A percentile compares a stretch with the other conserved stretches of the same genome.
Conservation (phyloP, 371 early-diverging fungal species). For the Rhizopus arrhizus region DNA sequence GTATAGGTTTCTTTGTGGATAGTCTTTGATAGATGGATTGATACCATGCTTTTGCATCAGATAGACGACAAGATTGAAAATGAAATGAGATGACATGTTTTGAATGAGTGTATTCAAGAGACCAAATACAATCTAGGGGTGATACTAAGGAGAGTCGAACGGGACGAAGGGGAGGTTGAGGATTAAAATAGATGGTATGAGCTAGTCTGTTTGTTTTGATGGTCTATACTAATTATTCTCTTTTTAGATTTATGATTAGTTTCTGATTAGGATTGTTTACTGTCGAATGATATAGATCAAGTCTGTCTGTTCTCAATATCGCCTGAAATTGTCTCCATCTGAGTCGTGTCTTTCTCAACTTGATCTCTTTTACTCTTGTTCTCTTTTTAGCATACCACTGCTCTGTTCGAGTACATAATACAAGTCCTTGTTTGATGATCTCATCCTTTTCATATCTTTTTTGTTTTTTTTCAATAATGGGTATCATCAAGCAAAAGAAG, state of each 20-base stretch:
- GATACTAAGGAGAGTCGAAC: constrained; percentile 19
- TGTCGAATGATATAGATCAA: constrained; percentile 28
- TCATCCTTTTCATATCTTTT: background rate
- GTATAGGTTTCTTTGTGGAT: constrained; percentile 27
- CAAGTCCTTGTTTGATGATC: constrained; percentile 15
- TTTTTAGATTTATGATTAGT: background rate
- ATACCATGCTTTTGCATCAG: constrained; percentile 43
- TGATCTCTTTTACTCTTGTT: constrained; percentile 8
- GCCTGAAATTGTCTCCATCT: constrained; percentile 29
- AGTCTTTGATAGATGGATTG: constrained; percentile 35
- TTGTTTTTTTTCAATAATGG: background rate
- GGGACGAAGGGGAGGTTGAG: constrained; percentile 9
- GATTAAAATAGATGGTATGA: constrained; percentile 22
- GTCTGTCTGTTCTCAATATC: constrained; percentile 14
- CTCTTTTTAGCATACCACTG: constrained; percentile 23
- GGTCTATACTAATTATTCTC: background rate
- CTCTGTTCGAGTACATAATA: constrained; percentile 21
- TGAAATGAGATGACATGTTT: constrained; percentile 18
- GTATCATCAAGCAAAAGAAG: background rate
- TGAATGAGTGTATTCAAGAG: constrained; percentile 10
- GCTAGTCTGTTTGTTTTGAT: constrained; percentile 15
- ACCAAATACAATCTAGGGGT: constrained; percentile 18
- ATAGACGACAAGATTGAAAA: constrained; percentile 16
- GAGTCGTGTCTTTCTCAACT: constrained; percentile 23
- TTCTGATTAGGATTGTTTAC: constrained; percentile 13